These are phyloP conservation scores for Rhypophila decipiens DNA, from an alignment of 495 filamentous ascomycete species.

Conservation along the genomic window DNA sequence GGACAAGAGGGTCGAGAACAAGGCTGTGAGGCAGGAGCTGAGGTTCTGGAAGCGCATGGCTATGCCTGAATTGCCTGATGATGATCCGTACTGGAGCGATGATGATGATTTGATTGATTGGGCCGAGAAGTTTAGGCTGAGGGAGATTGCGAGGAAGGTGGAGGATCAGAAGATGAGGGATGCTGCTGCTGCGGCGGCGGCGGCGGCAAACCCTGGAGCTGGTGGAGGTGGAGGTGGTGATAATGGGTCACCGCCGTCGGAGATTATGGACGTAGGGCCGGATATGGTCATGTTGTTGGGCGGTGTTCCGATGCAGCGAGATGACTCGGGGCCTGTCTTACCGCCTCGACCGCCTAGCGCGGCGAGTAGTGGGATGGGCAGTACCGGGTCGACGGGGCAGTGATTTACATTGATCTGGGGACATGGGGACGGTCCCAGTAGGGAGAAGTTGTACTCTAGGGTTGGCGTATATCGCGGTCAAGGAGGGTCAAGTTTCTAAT, in stretches of 20 bases:
- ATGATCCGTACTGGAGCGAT: constrained; percentile 48
- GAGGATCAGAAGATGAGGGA: constrained; percentile 33
- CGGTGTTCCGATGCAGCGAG: constrained; percentile 41
- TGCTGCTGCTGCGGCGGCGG: constrained; percentile 10
- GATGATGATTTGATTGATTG: constrained; percentile 50
- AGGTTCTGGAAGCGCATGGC: constrained; percentile 53
- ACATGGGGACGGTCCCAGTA: no score
- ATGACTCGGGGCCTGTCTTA: constrained; percentile 28
- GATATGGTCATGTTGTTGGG: constrained; percentile 26
- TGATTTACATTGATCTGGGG: no score
- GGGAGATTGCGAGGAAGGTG: constrained; percentile 29
- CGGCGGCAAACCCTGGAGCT: constrained; percentile 5
- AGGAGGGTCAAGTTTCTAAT: no score
- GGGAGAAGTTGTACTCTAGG: no score
- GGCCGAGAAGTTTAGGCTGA: constrained; percentile 42
- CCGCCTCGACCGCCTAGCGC: constrained; percentile 38
- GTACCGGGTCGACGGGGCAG: constrained; percentile 32
- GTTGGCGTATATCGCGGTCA: no score
- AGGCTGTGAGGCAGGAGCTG: constrained; percentile 39
- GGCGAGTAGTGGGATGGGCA: constrained; percentile 31
- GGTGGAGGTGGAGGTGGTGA: neutral
- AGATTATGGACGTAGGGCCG: no score
- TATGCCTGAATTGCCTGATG: constrained; percentile 42
- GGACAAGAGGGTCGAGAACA: constrained; percentile 39
- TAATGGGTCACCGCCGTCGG: neutral